These are phyloP conservation scores for Speleostelium caveatum DNA, from an alignment of 78 protist genomes.

Conservation along the genomic window DNA sequence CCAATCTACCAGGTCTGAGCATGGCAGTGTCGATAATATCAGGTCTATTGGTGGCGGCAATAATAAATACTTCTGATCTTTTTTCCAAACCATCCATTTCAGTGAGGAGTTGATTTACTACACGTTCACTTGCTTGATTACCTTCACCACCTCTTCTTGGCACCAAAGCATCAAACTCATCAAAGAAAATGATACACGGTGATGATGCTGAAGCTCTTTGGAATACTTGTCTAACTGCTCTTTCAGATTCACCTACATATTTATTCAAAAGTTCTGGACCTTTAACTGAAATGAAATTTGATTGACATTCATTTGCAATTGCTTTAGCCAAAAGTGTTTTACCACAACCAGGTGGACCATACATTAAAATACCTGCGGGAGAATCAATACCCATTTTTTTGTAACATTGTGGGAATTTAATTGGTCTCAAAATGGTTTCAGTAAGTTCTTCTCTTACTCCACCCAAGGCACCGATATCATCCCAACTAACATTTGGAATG, in stretches of 20 bases:
- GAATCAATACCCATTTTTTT: conserved; percentile 58
- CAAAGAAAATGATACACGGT: conserved; percentile 99
- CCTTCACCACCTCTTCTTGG: conserved; percentile 94
- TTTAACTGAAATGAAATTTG: conserved; percentile 97
- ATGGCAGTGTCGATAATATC: conserved; percentile 97
- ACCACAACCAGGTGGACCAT: conserved; percentile 99
- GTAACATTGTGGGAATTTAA: conserved; percentile 68
- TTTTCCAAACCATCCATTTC: conserved; percentile 98
- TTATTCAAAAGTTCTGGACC: conserved; percentile 99
- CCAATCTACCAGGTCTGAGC: conserved; percentile 99
- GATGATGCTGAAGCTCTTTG: conserved; percentile 91
- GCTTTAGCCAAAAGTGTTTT: conserved; percentile 99
- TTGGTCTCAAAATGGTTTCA: conserved; percentile 84
- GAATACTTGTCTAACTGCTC: conserved; percentile 97
- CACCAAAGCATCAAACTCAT: conserved; percentile 98
- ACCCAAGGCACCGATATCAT: conserved; percentile 96
- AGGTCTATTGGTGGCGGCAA: conserved; percentile 99
- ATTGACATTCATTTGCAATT: conserved; percentile 91
- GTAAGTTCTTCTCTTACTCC: conserved; percentile 90
- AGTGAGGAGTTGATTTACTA: conserved; percentile 97
- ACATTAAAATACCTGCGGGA: conserved; percentile 86
- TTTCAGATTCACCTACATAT: conserved; percentile 99
- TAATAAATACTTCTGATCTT: conserved; percentile 91
- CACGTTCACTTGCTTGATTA: conserved; percentile 94
- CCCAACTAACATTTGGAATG: conserved; percentile 98